Conservation (phyloP, 2,329 filamentous ascomycete genomes). For the Endocalyx cinctus region DNA sequence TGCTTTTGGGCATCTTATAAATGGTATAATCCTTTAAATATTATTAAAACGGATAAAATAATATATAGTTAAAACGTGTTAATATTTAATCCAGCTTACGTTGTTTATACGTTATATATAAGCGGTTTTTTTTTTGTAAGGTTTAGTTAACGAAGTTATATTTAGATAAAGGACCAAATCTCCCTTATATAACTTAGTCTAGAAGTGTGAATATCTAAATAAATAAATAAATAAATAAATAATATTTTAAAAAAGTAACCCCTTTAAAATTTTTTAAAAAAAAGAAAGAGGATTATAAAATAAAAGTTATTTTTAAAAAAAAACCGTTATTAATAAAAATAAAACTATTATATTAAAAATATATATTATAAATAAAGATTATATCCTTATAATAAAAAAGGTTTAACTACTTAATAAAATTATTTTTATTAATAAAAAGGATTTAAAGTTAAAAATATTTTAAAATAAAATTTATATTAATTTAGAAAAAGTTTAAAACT, state of each 20-base stretch:
- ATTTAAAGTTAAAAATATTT: background rate
- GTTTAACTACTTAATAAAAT: background rate
- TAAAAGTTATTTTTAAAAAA: no score
- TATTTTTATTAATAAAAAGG: no score
- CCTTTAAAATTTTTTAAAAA: no score
- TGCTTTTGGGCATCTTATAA: no score
- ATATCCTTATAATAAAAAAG: background rate
- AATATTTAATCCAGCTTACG: background rate
- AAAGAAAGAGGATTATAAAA: no score
- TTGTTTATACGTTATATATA: conserved; percentile 1
- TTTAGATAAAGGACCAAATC: background rate
- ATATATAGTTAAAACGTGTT: background rate
- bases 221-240: background rate
- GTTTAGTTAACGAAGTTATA: conserved; percentile 4
- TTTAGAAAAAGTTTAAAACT: background rate
- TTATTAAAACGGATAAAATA: background rate
- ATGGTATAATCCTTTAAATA: no score
- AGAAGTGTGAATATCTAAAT: conserved; percentile 1
- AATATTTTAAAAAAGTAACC: conserved; percentile 1
- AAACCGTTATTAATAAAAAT: background rate
- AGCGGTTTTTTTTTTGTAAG: background rate
- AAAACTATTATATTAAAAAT: background rate
- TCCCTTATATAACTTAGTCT: background rate
- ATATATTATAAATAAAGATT: background rate
- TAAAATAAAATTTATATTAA: conserved; percentile 1